A percentile compares a stretch with the other conserved stretches of the same genome.
Conservation (phyloP, 129 eudicot species). For the Flaveria linearis region DNA sequence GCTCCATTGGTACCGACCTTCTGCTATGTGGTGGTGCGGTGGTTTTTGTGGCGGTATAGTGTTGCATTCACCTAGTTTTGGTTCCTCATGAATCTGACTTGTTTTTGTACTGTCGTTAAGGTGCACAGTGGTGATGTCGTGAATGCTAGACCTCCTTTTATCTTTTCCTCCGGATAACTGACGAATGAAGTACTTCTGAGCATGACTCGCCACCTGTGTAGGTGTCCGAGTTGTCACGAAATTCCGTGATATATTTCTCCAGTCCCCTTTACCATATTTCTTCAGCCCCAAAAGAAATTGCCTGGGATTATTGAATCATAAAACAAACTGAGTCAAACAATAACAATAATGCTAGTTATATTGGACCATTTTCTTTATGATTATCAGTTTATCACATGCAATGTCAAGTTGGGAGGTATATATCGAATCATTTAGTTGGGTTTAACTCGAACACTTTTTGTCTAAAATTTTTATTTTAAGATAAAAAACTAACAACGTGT, state of each 20-base stretch:
- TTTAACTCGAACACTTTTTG: too few relatives aligned
- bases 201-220: conserved; percentile 95
- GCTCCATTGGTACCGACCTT: conserved; percentile 42
- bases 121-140: conserved; percentile 79
- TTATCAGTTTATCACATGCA: too few relatives aligned
- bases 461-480: too few relatives aligned
- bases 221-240: conserved; percentile 85
- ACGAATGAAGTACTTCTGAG: conserved; percentile 83
- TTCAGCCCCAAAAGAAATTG: conserved; percentile 83
- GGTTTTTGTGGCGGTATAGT: conserved; percentile 26
- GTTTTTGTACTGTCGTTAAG: conserved; percentile 46
- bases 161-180: conserved; percentile 81
- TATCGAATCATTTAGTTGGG: too few relatives aligned
- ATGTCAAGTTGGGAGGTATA: too few relatives aligned
- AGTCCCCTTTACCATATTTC: conserved; percentile 91
- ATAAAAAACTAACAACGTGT: not conserved
- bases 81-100: conserved; percentile 32
- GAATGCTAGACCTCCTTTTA: conserved; percentile 86
- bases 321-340: not conserved
- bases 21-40: conserved; percentile 35
- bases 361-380: too few relatives aligned
- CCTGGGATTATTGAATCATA: conserved; percentile 40
- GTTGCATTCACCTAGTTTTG: conserved; percentile 30
- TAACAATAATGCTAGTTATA: too few relatives aligned
- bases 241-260: conserved; percentile 85